Base-by-base conservation (phyloP, 441 rosid species). In the Croton laevigatus region DNA sequence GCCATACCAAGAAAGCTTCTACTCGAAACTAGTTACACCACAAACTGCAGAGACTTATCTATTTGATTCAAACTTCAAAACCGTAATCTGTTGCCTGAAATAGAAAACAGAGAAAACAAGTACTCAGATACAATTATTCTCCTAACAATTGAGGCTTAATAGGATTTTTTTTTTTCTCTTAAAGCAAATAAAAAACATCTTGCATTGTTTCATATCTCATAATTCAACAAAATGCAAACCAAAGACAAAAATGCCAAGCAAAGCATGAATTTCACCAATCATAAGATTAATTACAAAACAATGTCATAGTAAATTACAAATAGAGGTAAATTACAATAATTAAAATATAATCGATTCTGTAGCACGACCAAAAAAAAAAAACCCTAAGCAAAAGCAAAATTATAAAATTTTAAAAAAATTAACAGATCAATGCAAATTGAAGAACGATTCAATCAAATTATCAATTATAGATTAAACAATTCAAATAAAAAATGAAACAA, bases 1-100 rank as follows among this genome's bases (percentile, higher is more conserved):
- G 98, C 98, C 99, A 94, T 94, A 66, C 68, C 59, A 51, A 66
- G 34, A 64, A 27, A 27, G 32, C 74, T 74, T 69, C 57, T 54
- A 55, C 37, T 20, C 32, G 9, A 8, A 57, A 59, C 2, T 44
- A 45, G 37, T 23, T 23, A 6, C 53, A 22, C 17, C 36, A n/a
- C 7, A 65, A 72, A 68, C 71, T 44, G 5, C 55, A 42, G 63
- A 38, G 51, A 59, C 59, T 64, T 71, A 49, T 27, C 14, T 58
- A 53, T 46, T 64, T 20, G 17, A 22, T 49, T 37, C 6, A 2
- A 62, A 51, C 38, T 58, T 64, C 40, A 12, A 71, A 23, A 38
- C 17, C 73, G 22, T 37, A 55, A 58, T 10, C 27, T 10, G 32
- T 16, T 40, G 62, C 52, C 62, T 68, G 70, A 9, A 4, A 19